These are phyloP conservation scores for Backusella mclennaniae DNA, from an alignment of 192 early-diverging fungal genomes.

Conservation along the genomic window DNA sequence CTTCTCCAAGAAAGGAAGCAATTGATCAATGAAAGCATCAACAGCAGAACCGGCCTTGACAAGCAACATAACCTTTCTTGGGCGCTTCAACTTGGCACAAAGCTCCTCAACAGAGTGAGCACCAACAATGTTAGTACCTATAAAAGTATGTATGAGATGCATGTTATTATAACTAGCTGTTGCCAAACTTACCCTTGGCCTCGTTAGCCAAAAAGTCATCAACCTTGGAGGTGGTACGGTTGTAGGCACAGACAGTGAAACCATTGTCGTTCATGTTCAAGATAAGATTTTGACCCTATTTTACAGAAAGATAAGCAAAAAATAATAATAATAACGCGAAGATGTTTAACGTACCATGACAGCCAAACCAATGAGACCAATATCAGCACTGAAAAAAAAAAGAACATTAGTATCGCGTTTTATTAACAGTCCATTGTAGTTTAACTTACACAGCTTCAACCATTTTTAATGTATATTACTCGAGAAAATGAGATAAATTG, in stretches of 20 bases:
- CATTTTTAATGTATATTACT: conserved; percentile 12
- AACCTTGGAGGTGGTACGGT: conserved; percentile 94
- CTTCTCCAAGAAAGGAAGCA: conserved; percentile 84
- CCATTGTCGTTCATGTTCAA: conserved; percentile 99
- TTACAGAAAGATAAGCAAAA: not conserved
- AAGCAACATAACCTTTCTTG: conserved; percentile 97
- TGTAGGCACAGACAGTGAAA: conserved; percentile 92
- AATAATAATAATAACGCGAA: not conserved
- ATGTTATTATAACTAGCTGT: not conserved
- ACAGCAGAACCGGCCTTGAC: conserved; percentile 97
- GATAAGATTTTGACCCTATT: conserved; percentile 96
- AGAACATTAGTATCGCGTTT: not conserved
- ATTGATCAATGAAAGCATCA: conserved; percentile 91
- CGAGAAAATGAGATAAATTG: conserved; percentile 4
- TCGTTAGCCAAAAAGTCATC: conserved; percentile 94
- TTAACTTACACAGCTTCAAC: conserved; percentile 29
- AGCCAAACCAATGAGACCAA: conserved; percentile 98
- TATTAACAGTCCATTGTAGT: not conserved
- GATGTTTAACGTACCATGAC: conserved; percentile 85
- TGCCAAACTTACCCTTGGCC: conserved; percentile 80
- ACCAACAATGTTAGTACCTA: conserved; percentile 90
- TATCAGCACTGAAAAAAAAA: conserved; percentile 72
- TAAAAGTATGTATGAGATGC: not conserved
- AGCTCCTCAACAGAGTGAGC: conserved; percentile 95
- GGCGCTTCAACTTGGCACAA: conserved; percentile 89